Base-by-base conservation (phyloP, 768 basidiomycete genomes). In the Lyophyllum atratum region DNA sequence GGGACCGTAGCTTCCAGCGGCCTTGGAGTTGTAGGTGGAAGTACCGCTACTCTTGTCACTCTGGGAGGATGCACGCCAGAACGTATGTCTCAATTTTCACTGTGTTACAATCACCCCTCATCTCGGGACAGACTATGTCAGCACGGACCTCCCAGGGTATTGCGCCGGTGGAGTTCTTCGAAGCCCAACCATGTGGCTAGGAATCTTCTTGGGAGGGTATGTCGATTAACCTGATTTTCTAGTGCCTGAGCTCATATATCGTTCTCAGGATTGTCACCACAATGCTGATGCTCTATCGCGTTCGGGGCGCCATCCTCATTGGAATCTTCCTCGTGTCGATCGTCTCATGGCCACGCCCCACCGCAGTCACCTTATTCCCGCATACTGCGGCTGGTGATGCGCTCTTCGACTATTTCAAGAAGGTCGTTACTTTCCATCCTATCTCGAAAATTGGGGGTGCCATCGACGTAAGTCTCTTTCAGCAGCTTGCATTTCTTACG, bases 261-360 rank as follows among this genome's bases (percentile, higher is more conserved):
- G 28, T 15, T 28, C 17, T 28, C 9, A 89, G 89, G 4, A 80
- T 95, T 59, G 67, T 93, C 51, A 93, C 92, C 2, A 77, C 90
- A 3, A 74, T 93, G 51, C 71, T 95, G 56, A 88, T 95, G 86
- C 79, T 93, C 63, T 95, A 92, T 72, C 88, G 90, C 51, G 77
- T 95, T 66, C 88, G 87, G 57, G 93, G 91, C 29, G 88, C 90
- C 10, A 89, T 92, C 69, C 84, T 89, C 46, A 85, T 87, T 56
- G 92, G 92, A 45, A 93, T 95, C 65, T 79, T 93, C 76, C 72
- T 93, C 57, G 89, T 87, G n/a, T 85, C 91, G 22, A 80, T 93
- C 71, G 85, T 93, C 64, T 93, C 90, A 0, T 95, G 93, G 93
- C 91, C 92, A 0, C 85, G 93, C n/a, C 79, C 83, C 0, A 92